A percentile compares a stretch with the other conserved stretches of the same genome.
Evolutionary conservation across 768 basidiomycete genomes (phyloP).

Genomic region (Phaeotremella skinneri): DNA sequence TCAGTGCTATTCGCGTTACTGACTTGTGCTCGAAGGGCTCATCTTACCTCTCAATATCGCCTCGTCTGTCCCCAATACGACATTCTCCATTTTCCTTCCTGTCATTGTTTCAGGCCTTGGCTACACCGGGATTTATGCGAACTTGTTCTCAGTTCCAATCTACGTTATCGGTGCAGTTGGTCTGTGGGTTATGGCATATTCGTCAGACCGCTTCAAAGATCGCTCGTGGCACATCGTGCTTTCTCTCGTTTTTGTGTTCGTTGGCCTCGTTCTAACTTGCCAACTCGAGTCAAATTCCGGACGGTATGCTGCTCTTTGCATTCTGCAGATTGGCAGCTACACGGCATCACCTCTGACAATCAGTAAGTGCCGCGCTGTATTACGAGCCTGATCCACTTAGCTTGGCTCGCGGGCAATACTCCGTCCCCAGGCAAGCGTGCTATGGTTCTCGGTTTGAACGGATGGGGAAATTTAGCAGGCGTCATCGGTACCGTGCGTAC

Average conservation of each 20-base stretch:
- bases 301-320: constrained; percentile 15
- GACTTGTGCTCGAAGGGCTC: constrained; percentile 3
- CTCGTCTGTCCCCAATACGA: constrained; percentile 10
- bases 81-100: constrained; percentile 17
- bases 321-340: constrained; percentile 18
- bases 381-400: neutral
- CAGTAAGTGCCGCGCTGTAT: neutral
- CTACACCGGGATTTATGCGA: constrained; percentile 11
- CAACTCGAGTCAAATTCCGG: neutral
- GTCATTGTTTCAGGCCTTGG: constrained; percentile 16
- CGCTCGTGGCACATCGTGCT: constrained; percentile 8
- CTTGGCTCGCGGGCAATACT: constrained; percentile 19
- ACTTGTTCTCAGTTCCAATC: constrained; percentile 17
- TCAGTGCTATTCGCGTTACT: neutral
- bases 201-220: constrained; percentile 14
- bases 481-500: constrained; percentile 14
- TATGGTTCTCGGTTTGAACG: constrained; percentile 23
- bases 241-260: constrained; percentile 10
- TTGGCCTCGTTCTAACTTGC: constrained; percentile 8
- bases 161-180: constrained; percentile 16
- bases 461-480: constrained; percentile 22
- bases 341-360: constrained; percentile 9
- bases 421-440: constrained; percentile 22
- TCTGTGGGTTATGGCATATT: constrained; percentile 14
- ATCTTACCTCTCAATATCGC: constrained; percentile 15